Conservation (phyloP, 331 rosid species). For the Pyrus hybrid region DNA sequence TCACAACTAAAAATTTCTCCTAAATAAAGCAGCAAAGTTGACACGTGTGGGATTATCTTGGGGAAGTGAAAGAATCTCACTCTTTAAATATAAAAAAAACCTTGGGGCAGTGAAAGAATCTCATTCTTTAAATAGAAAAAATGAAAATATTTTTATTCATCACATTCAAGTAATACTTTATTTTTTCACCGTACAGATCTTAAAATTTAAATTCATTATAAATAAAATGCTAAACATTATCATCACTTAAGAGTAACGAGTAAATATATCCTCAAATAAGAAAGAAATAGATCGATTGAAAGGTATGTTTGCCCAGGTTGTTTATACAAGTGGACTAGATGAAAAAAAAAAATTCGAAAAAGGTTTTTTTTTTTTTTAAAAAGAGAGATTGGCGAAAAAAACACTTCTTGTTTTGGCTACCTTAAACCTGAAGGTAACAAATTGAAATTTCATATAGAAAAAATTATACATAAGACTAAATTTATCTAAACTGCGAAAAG, state of each 20-base stretch:
- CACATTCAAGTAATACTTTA: rapidly evolving
- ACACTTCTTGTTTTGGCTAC: not conserved
- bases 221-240: no score
- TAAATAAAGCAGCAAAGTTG: not conserved
- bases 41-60: not conserved
- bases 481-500: no score
- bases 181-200: rapidly evolving
- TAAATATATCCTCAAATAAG: not conserved
- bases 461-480: no score
- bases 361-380: constrained; percentile 1
- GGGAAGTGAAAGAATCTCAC: constrained; percentile 14
- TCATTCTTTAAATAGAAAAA: no score
- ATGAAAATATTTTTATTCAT: no score
- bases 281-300: constrained; percentile 12
- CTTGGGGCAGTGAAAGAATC: no score
- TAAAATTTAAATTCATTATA: no score
- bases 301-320: constrained; percentile 17
- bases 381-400: not conserved
- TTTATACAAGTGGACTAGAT: not conserved
- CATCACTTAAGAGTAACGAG: no score
- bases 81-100: not conserved
- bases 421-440: not conserved
- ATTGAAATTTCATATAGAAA: not conserved
- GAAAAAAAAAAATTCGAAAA: not conserved
- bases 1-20: no score